Conservation (phyloP, 257 asterid species). For the Solanum sejunctum region DNA sequence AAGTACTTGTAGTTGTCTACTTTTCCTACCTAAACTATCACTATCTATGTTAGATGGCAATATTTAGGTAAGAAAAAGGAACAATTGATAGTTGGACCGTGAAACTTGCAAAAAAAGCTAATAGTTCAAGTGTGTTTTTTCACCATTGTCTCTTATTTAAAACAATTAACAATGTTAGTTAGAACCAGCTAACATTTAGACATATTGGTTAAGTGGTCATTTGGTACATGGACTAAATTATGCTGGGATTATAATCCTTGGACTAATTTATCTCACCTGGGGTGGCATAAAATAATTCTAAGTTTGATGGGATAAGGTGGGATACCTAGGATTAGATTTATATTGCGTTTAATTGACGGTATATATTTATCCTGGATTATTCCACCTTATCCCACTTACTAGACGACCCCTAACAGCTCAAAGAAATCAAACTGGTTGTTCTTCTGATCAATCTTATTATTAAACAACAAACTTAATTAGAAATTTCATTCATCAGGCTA, state of each 20-base stretch:
- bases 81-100: not conserved
- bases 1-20: not conserved
- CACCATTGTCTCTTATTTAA: not conserved
- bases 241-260: not conserved
- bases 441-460: not conserved
- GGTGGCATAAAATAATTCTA: not conserved
- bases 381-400: not conserved
- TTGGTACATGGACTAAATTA: not conserved
- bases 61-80: not conserved
- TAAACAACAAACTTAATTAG: not conserved
- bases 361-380: not conserved
- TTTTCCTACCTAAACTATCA: not conserved
- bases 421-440: not conserved
- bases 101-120: not conserved
- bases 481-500: not conserved
- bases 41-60: not conserved
- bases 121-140: not conserved
- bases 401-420: not conserved
- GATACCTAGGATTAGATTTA: not conserved
- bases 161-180: not conserved
- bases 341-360: not conserved
- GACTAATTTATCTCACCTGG: not conserved
- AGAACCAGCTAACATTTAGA: not conserved
- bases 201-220: not conserved
- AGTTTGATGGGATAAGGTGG: not conserved